Evolutionary conservation across 2,329 filamentous ascomycete genomes (phyloP), one percentile per base, ranked within the genome.

Genomic region (Cladosporium halotolerans): DNA sequence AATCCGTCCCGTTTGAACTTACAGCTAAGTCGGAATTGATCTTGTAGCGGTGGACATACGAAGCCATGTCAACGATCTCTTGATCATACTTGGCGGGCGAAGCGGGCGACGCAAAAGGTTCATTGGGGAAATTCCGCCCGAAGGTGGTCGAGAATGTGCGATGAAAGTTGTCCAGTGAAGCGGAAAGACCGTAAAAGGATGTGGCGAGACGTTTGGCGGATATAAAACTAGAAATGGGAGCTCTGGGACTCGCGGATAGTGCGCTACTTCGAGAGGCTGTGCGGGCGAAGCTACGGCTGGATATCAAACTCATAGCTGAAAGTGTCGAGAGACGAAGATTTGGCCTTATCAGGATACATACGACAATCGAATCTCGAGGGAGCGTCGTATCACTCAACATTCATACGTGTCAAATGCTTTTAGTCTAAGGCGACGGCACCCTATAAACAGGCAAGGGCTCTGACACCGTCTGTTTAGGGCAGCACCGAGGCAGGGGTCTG

Each of bases 11-110:
- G 2, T n/a, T 5, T 14, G 18, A 18, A 76, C 89, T 74, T 79
- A 96, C 91, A 69, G 93, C 93, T 66, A 99, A 81, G 62, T 95
- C 89, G 32, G 92, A 97, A 64, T 92, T 80, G 67, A 97, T 86
- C 55, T 88, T 80, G 73, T 90, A 92, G 71, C 91, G 88, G 79
- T 95, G 89, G 70, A 97, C 87, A 75, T 96, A 99, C 74, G 80
- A n/a, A 83, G 58, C 92, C 79, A 99, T 96, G 70, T 97, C 91
- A 72, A 84, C 85, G 73, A 97, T 93, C 76, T 96, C 92, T 59
- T 87, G 83, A 70, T 97, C 92, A 73, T 92, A 96, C 50, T 67
- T 63, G 23, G 60, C 57, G 45, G 60, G 56, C 36, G 60, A 55
- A 40, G 63, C 63, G 16, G 65, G 62, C 32, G 60, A 54, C 9